Evolutionary conservation across 768 basidiomycete genomes (phyloP).

Genomic region (Termitomyces heimii): DNA sequence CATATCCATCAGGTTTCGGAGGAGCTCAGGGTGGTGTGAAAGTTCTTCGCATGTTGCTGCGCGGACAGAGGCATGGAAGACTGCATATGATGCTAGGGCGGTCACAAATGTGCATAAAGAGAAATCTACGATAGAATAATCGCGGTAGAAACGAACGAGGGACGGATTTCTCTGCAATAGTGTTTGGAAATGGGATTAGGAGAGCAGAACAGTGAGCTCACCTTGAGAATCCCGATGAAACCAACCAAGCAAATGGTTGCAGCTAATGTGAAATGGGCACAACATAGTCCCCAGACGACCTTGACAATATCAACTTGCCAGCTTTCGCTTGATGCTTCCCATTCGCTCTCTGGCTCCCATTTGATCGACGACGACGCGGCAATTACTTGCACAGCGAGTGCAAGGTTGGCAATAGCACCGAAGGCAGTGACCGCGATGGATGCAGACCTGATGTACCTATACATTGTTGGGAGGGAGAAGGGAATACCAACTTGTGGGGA

Average conservation of each 20-base stretch:
- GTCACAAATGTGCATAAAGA: slow-evolving; percentile 60
- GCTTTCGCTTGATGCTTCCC: slow-evolving; percentile 34
- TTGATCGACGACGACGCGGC: slow-evolving; percentile 24
- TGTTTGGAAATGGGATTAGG: slow-evolving; percentile 1
- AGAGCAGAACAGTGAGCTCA: slow-evolving; percentile 21
- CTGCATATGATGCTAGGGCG: slow-evolving; percentile 48
- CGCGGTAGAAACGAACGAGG: slow-evolving; percentile 74
- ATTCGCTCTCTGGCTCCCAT: slow-evolving; percentile 43
- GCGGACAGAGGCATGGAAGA: slow-evolving; percentile 50
- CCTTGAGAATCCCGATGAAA: slow-evolving; percentile 64
- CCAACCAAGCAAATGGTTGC: slow-evolving; percentile 61
- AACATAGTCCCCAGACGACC: slow-evolving; percentile 57
- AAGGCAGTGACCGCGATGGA: slow-evolving; percentile 21
- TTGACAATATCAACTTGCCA: slow-evolving; percentile 39
- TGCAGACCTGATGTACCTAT: slow-evolving; percentile 20
- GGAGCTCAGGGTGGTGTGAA: slow-evolving; percentile 68
- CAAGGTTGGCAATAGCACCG: slow-evolving; percentile 24
- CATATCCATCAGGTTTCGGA: slow-evolving; percentile 63
- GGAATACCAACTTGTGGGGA: background rate
- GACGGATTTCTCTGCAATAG: slow-evolving; percentile 47
- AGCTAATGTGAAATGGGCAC: slow-evolving; percentile 61
- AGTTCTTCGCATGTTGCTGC: slow-evolving; percentile 68
- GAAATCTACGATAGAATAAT: slow-evolving; percentile 78
- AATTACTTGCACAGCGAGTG: slow-evolving; percentile 23
- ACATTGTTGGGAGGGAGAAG: slow-evolving; percentile 8